Base-by-base conservation (phyloP, 139 green algal genomes). In the Monoraphidium neglectum region DNA sequence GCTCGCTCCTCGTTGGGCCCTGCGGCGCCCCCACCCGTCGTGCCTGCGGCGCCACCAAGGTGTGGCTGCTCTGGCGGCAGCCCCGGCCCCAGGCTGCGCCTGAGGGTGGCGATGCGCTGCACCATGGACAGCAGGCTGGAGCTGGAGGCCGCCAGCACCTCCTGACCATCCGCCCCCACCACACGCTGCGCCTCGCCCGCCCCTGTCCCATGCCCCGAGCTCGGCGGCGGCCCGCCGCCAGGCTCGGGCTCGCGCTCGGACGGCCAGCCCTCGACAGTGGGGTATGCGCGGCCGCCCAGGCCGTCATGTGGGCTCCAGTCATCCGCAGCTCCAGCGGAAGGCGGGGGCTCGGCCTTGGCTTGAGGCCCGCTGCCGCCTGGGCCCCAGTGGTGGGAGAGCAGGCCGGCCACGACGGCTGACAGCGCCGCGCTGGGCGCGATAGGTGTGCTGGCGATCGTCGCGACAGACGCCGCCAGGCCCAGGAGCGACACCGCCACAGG, bases 1-100 rank as follows among this genome's bases (percentile, higher is more conserved):
- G n/a, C n/a, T n/a, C n/a, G n/a, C n/a, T n/a, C n/a, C n/a, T n/a
- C n/a, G n/a, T n/a, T n/a, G n/a, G n/a, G n/a, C n/a, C n/a, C n/a
- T n/a, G n/a, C n/a, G n/a, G n/a, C n/a, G n/a, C 67, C 61, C 40
- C 67, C 43, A 61, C 28, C 67, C 28, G 46, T 62, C 61, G 28
- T 62, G 21, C 36, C 43, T 33, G 32, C 21, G 51, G 51, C 21
- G 51, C 51, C 51, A 28, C 18, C 18, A 21, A 60, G 51, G 51
- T 21, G 18, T 21, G 18, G 51, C 21, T 60, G 51, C 51, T 60
- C 18, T 21, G 18, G 51, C 18, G 21, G 21, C 18, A 21, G 51
- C 18, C 51, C 18, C 51, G 18, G n/a, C 21, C 8, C 43, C 43
- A 51, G 8, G 43, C 43, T 8, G 43, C 43, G 43, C 6, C 57